These are phyloP conservation scores for Yamadazyma paraphyllophila DNA, from an alignment of 805 yeast genomes.

Conservation along the genomic window DNA sequence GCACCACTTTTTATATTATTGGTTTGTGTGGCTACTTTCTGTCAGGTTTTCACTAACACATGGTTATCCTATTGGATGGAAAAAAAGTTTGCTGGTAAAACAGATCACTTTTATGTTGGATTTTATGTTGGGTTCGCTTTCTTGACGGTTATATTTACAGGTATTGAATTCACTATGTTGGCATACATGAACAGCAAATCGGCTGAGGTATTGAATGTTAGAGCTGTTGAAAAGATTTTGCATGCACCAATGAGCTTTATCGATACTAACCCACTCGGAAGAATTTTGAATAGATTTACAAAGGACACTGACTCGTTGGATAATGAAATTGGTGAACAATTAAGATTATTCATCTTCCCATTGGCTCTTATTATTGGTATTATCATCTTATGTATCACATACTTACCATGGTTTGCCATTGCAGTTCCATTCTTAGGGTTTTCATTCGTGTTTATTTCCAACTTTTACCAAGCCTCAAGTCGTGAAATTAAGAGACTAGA, in stretches of 20 bases:
- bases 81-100: constrained; percentile 23
- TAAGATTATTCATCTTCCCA: constrained; percentile 40
- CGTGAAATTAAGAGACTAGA: constrained; percentile 50
- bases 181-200: constrained; percentile 42
- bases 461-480: constrained; percentile 47
- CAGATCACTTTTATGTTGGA: constrained; percentile 34
- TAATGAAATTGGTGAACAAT: constrained; percentile 44
- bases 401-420: constrained; percentile 54
- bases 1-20: constrained; percentile 33
- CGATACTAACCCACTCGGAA: constrained; percentile 44
- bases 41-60: constrained; percentile 42
- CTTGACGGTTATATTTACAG: constrained; percentile 38
- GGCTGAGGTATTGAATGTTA: constrained; percentile 35
- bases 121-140: constrained; percentile 36
- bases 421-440: constrained; percentile 51
- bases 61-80: constrained; percentile 47
- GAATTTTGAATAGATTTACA: constrained; percentile 44
- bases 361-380: constrained; percentile 40
- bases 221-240: constrained; percentile 36
- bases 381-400: constrained; percentile 45
- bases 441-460: constrained; percentile 36
- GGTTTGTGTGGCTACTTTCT: constrained; percentile 36
- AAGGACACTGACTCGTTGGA: constrained; percentile 47
- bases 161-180: constrained; percentile 38
- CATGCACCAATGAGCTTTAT: constrained; percentile 44